Evolutionary conservation across 2,329 filamentous ascomycete species (phyloP).

Genomic region (Penicillium sclerotigenum): DNA sequence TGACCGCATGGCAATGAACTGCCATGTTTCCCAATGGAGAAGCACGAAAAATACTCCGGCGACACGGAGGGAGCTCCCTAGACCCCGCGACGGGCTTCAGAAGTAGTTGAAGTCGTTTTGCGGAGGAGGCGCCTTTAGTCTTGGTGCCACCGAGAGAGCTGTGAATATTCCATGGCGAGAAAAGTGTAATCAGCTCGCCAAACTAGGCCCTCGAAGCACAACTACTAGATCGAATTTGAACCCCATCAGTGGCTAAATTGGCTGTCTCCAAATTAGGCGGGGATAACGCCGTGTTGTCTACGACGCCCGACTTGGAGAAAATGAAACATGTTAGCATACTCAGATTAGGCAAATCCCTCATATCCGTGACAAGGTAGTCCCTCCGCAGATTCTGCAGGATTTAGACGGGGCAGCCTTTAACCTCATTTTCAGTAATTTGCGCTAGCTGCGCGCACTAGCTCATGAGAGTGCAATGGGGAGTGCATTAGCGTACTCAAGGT

Average conservation of each 20-base stretch:
- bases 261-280: neutral
- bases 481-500: neutral
- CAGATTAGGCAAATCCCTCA: neutral
- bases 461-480: neutral
- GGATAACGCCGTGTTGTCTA: neutral
- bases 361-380: conserved; percentile 4
- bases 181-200: too few relatives aligned
- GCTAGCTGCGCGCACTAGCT: neutral
- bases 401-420: neutral
- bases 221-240: neutral
- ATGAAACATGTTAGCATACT: neutral
- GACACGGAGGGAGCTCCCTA: conserved; percentile 20
- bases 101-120: neutral
- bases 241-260: neutral
- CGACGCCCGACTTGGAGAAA: neutral
- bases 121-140: neutral
- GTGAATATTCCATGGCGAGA: neutral
- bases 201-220: neutral
- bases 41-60: conserved; percentile 13
- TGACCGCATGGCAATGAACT: neutral
- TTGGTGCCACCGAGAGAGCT: neutral
- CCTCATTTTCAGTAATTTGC: neutral
- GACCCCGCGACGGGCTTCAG: neutral
- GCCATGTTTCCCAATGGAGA: conserved; percentile 14
- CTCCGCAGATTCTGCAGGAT: neutral